These are phyloP conservation scores for Torulaspora microellipsoides DNA, from an alignment of 805 yeast species.

Conservation along the genomic window DNA sequence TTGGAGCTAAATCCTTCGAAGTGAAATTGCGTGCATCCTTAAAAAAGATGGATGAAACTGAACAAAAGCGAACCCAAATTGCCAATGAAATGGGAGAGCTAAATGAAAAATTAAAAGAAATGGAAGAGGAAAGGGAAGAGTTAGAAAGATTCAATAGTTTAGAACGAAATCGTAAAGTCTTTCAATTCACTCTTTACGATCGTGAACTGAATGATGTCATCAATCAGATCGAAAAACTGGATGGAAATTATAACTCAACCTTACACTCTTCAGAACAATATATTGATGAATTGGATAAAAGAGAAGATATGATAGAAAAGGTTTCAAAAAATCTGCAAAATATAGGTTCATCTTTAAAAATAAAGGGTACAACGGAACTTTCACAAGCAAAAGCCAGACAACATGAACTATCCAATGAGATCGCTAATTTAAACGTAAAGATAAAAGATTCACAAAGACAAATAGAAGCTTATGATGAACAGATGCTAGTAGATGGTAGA, in stretches of 20 bases:
- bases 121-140: constrained; percentile 76
- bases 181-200: constrained; percentile 72
- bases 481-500: constrained; percentile 26
- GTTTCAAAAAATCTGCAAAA: constrained; percentile 44
- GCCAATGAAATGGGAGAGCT: constrained; percentile 68
- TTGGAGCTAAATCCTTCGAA: constrained; percentile 93
- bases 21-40: constrained; percentile 69
- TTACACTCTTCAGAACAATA: constrained; percentile 51
- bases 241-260: constrained; percentile 48
- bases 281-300: constrained; percentile 51
- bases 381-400: constrained; percentile 48
- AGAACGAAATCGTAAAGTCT: constrained; percentile 62
- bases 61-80: constrained; percentile 63
- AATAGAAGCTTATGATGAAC: constrained; percentile 32
- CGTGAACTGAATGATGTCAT: constrained; percentile 65
- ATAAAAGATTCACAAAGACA: constrained; percentile 41
- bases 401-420: constrained; percentile 43
- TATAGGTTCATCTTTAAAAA: constrained; percentile 45
- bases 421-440: constrained; percentile 48
- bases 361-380: constrained; percentile 50
- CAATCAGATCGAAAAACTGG: constrained; percentile 55
- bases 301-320: constrained; percentile 50
- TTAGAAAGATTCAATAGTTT: constrained; percentile 62
- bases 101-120: constrained; percentile 66
- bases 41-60: constrained; percentile 73